A percentile compares a stretch with the other conserved stretches of the same genome.
phyloP scores from a whole-genome alignment of 148 eudicot genomes.

The Oxyria digyna region DNA sequence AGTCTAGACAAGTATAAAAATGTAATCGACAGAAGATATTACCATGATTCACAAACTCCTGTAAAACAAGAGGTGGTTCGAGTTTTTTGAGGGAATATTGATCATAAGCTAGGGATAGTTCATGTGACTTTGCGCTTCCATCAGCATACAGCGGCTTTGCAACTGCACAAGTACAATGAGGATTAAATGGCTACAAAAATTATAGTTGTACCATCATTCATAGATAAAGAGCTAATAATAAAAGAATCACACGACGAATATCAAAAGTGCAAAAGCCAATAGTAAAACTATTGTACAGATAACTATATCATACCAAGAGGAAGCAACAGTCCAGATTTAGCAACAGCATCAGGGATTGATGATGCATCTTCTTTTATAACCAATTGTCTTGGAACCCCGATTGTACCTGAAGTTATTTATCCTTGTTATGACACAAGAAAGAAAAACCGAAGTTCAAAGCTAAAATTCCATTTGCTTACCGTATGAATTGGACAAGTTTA shows the following conservation, averaged over 20 bases:
- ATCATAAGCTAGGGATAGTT: conserved; percentile 55
- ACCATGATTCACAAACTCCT: conserved; percentile 71
- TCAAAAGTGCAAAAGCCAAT: not conserved
- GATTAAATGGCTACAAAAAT: not conserved
- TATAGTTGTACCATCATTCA: not conserved
- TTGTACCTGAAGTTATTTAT: conserved; percentile 31
- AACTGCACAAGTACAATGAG: conserved; percentile 21
- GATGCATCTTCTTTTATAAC: conserved; percentile 44
- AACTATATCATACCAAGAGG: conserved; percentile 39
- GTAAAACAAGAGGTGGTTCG: conserved; percentile 59
- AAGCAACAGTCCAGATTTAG: conserved; percentile 47
- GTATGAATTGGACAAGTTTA: conserved; percentile 35
- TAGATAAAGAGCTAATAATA: not conserved
- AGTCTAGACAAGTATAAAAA: not conserved
- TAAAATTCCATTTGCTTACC: conserved; percentile 28
- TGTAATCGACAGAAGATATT: not conserved
- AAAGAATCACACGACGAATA: not conserved
- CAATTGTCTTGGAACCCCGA: conserved; percentile 59
- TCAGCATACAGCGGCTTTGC: conserved; percentile 56
- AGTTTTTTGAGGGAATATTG: conserved; percentile 42
- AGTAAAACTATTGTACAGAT: not conserved
- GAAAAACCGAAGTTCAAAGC: not conserved
- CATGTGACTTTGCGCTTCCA: conserved; percentile 66
- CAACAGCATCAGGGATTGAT: conserved; percentile 44
- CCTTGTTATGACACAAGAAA: not conserved